Base-by-base conservation (phyloP, 1,284 basidiomycete species). In the Austroboletus olivaceoglutinosus region DNA sequence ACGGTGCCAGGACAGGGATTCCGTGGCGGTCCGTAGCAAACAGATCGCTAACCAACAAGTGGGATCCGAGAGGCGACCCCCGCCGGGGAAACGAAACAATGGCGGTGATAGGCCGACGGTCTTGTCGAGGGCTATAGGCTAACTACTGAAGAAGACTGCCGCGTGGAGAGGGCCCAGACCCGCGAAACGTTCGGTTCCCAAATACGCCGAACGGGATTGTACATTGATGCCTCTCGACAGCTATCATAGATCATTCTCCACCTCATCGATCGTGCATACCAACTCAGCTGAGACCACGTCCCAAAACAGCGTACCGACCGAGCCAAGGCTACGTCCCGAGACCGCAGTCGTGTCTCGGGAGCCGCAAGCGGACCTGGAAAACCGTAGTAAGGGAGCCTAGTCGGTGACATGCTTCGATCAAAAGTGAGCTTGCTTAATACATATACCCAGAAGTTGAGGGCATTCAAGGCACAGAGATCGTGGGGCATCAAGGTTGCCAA, bases 71-170 rank as follows among this genome's bases (percentile, higher is more conserved):
- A 53, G 51, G 47, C 43, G 56, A 64, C 64, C 50, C 19, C 34
- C 25, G 47, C 34, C 25, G 47, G 30, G 51, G 50, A 52, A 59
- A 51, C 39, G 39, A 48, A 30, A 49, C 18, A 13, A 60, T 67
- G 64, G 63, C 65, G 62, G 62, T 25, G 62, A 67, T 67, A 67
- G 48, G 56, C 45, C 23, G 51, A 48, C 58, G 51, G 48, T 33
- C 44, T 50, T 45, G 58, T 54, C 27, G 22, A 58, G 50, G 27
- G 30, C 22, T 15, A 51, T 50, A 43, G 56, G 21, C 33, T 44
- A 50, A 52, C 62, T 41, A 51, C 34, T 44, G 44, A 37, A 52
- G 50, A 67, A 63, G 64, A 30, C 46, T 37, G 38, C 63, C 63
- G 58, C 53, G 45, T 62, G 54, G 44, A 41, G 44, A 30, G 36